These are phyloP conservation scores for Diplodia seriata DNA, from an alignment of 2,329 filamentous ascomycete species.

Conservation along the genomic window DNA sequence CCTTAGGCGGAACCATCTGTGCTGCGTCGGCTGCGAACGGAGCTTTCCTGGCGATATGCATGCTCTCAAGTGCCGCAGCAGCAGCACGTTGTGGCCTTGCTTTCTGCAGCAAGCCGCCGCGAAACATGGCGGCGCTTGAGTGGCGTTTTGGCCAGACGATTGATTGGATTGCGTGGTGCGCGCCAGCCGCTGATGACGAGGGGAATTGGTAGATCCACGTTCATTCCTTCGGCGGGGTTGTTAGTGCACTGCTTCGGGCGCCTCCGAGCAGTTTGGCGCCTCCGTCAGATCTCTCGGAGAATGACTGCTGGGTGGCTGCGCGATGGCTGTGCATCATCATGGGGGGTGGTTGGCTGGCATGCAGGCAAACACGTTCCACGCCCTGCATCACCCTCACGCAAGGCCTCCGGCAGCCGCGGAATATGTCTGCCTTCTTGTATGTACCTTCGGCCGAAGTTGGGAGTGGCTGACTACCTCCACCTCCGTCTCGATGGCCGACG, in stretches of 20 bases:
- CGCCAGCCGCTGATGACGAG: constrained; percentile 7
- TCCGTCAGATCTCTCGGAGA: not conserved
- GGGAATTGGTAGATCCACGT: not conserved
- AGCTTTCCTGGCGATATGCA: not conserved
- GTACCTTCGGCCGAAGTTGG: not conserved
- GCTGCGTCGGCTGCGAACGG: not conserved
- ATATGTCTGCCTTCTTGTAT: not conserved
- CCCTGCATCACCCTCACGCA: not conserved
- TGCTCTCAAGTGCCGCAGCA: not conserved
- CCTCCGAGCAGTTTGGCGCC: not conserved
- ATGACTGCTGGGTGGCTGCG: constrained; percentile 6
- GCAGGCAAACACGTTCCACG: not conserved
- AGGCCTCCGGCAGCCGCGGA: constrained; percentile 16
- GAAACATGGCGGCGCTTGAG: not conserved
- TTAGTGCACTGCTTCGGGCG: not conserved
- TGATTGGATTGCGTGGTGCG: not conserved
- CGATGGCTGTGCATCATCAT: constrained; percentile 5
- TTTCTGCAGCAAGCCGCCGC: constrained; percentile 1
- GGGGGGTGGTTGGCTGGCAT: not conserved
- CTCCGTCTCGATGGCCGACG: not conserved
- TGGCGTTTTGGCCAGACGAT: not conserved
- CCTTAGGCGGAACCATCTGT: not conserved
- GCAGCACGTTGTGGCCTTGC: not conserved
- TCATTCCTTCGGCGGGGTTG: constrained; percentile 5
- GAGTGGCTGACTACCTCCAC: not conserved